These are phyloP conservation scores for Penicillium angulare DNA, from an alignment of 495 filamentous ascomycete genomes.

Conservation along the genomic window DNA sequence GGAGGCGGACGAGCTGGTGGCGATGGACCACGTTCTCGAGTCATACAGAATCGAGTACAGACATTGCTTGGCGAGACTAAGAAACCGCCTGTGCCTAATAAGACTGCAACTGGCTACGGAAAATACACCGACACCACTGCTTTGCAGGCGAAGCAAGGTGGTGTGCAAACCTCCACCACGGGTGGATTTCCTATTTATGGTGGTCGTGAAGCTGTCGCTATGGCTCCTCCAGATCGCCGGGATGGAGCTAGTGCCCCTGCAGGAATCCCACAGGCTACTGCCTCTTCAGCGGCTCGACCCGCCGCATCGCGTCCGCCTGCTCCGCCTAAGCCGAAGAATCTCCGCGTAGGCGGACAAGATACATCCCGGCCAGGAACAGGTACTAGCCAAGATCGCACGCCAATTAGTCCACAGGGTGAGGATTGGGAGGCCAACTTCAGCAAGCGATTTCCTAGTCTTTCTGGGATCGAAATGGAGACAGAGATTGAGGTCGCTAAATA, in stretches of 20 bases:
- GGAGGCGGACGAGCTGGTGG: slow-evolving; percentile 48
- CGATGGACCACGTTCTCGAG: slow-evolving; percentile 58
- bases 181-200: slow-evolving; percentile 14
- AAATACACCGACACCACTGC: slow-evolving; percentile 63
- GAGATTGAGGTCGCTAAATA: slow-evolving; percentile 54
- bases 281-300: slow-evolving; percentile 24
- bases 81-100: slow-evolving; percentile 55
- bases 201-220: slow-evolving; percentile 9
- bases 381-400: slow-evolving; percentile 20
- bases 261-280: slow-evolving; percentile 16
- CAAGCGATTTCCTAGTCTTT: slow-evolving; percentile 77
- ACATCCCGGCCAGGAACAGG: slow-evolving; percentile 16
- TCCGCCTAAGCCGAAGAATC: slow-evolving; percentile 61
- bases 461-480: slow-evolving; percentile 76
- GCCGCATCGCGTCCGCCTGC: slow-evolving; percentile 40
- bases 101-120: slow-evolving; percentile 87
- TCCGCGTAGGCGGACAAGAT: slow-evolving; percentile 44
- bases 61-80: slow-evolving; percentile 77
- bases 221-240: slow-evolving; percentile 14
- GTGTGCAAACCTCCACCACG: slow-evolving; percentile 7
- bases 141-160: slow-evolving; percentile 43
- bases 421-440: slow-evolving; percentile 76
- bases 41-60: slow-evolving; percentile 89
- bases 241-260: slow-evolving; percentile 20
- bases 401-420: slow-evolving; percentile 36